Base-by-base conservation (phyloP, 2,329 filamentous ascomycete species). In the Calcarisporium arbuscula region DNA sequence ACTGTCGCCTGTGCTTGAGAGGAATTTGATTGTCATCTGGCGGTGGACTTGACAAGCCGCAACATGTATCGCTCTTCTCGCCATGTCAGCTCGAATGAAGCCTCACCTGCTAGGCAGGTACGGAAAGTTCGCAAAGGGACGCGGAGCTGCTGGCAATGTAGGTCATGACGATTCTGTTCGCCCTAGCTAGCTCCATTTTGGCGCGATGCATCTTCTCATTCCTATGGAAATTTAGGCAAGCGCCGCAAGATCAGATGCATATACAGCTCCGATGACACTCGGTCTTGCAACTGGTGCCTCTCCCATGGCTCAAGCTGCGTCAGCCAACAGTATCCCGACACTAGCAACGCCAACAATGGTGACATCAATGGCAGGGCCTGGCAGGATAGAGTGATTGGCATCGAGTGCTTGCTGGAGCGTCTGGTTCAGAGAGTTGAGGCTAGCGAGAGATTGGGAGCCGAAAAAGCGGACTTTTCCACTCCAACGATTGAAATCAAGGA, bases 91-190 rank as follows among this genome's bases (percentile, higher is more conserved):
- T n/a, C 20, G 18, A 36, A 28, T 14, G 19, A 19, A 18, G 11
- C 19, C 5, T 19, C 17, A 18, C 16, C 26, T 9, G 11, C 25
- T 20, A 30, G 18, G 14, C 21, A 26, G 25, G 10, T 25, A 11
- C 35, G 35, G 17, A 38, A 21, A 21, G 20, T 35, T 21, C 35
- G 35, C 21, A 38, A 38, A 17, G 35, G 35, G 16, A 38, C 35
- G 6, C 35, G 31, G n/a, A 38, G 35, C 20, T 38, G 35, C n/a
- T 38, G 35, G 35, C 30, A 38, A 38, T 38, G 35, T 38, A 38
- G 3, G 35, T 34, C 16, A 7, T n/a, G 12, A 7, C 16, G 30
- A 12, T 26, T 26, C 8, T 20, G 18, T 9, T 18, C n/a, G 2
- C 15, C n/a, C 21, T 6, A 15, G n/a, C 11, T 17, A 19, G 14